Conservation (phyloP, 495 filamentous ascomycete genomes). For the Aspergillus baeticus region DNA sequence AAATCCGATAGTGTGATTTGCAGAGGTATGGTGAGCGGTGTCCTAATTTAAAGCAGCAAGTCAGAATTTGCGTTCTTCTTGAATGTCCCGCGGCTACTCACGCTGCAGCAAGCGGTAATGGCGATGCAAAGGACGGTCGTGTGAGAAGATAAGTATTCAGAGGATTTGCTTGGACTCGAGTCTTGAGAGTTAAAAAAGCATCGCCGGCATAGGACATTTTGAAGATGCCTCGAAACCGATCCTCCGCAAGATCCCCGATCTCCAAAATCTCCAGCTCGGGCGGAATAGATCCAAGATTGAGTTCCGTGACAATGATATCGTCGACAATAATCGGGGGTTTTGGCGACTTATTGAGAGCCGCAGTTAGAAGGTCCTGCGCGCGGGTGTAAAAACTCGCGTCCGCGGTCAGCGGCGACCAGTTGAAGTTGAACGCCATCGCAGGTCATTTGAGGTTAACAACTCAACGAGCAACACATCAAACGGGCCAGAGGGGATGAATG, state of each 20-base stretch:
- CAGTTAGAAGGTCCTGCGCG: slow-evolving; percentile 90
- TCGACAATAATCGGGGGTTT: slow-evolving; percentile 99
- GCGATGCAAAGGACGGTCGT: slow-evolving; percentile 87
- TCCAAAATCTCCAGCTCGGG: slow-evolving; percentile 95
- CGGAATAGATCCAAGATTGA: slow-evolving; percentile 90
- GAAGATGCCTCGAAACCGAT: slow-evolving; percentile 96
- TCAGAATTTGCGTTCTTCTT: background rate
- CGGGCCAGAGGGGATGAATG: background rate
- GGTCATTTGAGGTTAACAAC: slow-evolving; percentile 31
- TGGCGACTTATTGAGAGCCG: slow-evolving; percentile 94
- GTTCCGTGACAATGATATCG: slow-evolving; percentile 96
- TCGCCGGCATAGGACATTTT: slow-evolving; percentile 98
- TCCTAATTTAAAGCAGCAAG: slow-evolving; percentile 26
- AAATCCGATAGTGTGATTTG: slow-evolving; percentile 97
- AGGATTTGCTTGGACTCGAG: slow-evolving; percentile 95
- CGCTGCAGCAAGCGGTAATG: slow-evolving; percentile 86
- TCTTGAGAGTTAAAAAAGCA: slow-evolving; percentile 90
- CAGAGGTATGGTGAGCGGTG: slow-evolving; percentile 90
- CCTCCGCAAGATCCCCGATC: slow-evolving; percentile 94
- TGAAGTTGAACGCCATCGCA: slow-evolving; percentile 99
- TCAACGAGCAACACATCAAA: slow-evolving; percentile 4
- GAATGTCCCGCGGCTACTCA: slow-evolving; percentile 34
- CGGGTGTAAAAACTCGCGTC: slow-evolving; percentile 86
- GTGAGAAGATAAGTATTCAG: slow-evolving; percentile 92
- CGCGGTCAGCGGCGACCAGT: slow-evolving; percentile 98